Base-by-base conservation (phyloP, 306 rosid genomes). In the Lithocarpus polystachyus region DNA sequence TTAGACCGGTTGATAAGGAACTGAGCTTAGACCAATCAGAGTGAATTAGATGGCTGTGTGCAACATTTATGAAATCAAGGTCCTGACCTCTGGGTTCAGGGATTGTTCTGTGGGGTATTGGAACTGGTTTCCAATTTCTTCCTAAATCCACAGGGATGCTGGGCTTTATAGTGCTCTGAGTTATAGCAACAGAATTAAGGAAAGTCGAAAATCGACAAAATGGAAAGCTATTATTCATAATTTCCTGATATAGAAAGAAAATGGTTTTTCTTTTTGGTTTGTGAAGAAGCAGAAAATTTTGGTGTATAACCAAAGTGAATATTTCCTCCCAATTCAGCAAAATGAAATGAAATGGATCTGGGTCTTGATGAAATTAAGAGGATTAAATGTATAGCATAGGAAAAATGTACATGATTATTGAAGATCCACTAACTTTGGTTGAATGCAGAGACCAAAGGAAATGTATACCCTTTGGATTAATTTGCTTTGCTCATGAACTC, bases 1-100 rank as follows among this genome's bases (percentile, higher is more conserved):
- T 89, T 56, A 94, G 78, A 5, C 85, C 81, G n/a, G 71, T 43
- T 19, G 90, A 81, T 15, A 94, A 56, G 5, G 85, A 83, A 9
- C 81, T 73, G 37, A 94, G 92, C 64, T 90, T 87, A 13, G 81
- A 70, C 97, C 99, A 94, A 20, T 92, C 91, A 1, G 94, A 89
- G 75, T 94, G 91, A 73, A 91, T 90, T 6, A 94, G 61, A 74
- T 92, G 93, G 82, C 95, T 86, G 69, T 84, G 93, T 4, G 85
- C 86, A n/a, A 92, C 88, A 43, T 88, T 91, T 6, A 94, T 83
- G 74, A 86, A 91, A 83, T 94, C 99, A 56, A 94, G 88, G 84
- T 92, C 97, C 59, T 90, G 93, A 14, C 92, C 97, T 71, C 72
- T 82, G 73, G 97, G 87, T 53, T 86, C 84, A 29, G 92, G 93